Base-by-base conservation (phyloP, 1,284 basidiomycete genomes). In the Taiwanofungus camphoratus region DNA sequence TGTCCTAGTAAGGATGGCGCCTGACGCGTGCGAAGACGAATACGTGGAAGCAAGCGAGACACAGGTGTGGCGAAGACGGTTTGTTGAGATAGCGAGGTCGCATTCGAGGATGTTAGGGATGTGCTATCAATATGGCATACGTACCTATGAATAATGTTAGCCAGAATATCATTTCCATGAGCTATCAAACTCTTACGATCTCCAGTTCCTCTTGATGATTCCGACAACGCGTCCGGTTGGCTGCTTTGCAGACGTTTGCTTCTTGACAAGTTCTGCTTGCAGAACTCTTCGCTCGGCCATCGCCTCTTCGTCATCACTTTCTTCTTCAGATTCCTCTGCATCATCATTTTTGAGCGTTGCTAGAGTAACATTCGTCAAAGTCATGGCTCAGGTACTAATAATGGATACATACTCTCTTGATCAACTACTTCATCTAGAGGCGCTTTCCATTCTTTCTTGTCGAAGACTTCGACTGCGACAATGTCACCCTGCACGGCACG, bases 61-160 rank as follows among this genome's bases (percentile, higher is more conserved):
- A 97, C 85, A 0, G 96, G 96, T 0, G 91, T 92, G 0, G 93
- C 95, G 61, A 99, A 95, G 15, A 99, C 87, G 0, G 92, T 89
- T 70, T 96, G 92, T 47, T 86, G 82, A 5, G 92, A 87, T 4
- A 92, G 76, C 5, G 90, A 91, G 0, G 89, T 91, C 19, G 79
- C 61, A 32, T 83, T 83, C 2, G 82, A 79, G 9, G 87, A 86
- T 2, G 88, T 85, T 35, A 98, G 74, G 2, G 94, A 93, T 0
- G 86, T 79, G 52, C 81, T 79, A 65, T 98, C 96, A 45, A 99
- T 85, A 64, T 98, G 95, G 63, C 93, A 97, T 32, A 99, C 95
- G 59, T 94, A 96, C 42, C 86, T 88, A 52, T 24, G 49, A 31
- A 44, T 16, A 33, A 18, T 16, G 31, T 15, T 24, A 21, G 39